phyloP scores from a whole-genome alignment of 2,329 filamentous ascomycete genomes.

The Pseudopyricularia javanii region DNA sequence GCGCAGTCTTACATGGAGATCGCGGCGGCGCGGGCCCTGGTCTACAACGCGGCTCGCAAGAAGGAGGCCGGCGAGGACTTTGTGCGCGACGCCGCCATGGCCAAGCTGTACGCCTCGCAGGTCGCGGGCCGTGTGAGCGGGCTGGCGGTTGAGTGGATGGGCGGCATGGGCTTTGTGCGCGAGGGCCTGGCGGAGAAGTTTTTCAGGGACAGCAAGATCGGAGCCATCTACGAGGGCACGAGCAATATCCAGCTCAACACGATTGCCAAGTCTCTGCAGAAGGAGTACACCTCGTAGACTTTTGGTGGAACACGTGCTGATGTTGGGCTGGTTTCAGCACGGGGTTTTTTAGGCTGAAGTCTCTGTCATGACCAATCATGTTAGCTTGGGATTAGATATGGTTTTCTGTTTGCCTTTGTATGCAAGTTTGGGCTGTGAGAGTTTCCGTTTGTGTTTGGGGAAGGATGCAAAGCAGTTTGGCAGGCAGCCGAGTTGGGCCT shows the following conservation, averaged over 20 bases:
- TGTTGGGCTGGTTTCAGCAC: not conserved
- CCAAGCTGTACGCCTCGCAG: conserved; percentile 89
- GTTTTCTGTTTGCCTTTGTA: too few species aligned
- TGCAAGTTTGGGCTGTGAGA: too few species aligned
- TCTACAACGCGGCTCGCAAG: conserved; percentile 93
- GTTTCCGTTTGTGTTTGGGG: too few species aligned
- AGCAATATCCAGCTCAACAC: conserved; percentile 62
- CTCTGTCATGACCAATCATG: too few species aligned
- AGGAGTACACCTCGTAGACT: conserved; percentile 38
- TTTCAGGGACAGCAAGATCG: conserved; percentile 96
- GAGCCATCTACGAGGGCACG: conserved; percentile 91
- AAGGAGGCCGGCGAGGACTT: conserved; percentile 97
- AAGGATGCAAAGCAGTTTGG: too few species aligned
- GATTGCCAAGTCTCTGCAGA: conserved; percentile 50
- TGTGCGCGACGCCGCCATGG: conserved; percentile 93
- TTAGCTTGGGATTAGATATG: too few species aligned
- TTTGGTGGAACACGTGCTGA: not conserved
- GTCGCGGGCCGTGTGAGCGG: conserved; percentile 80
- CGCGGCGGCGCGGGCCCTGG: conserved; percentile 74
- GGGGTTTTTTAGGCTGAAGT: too few species aligned
- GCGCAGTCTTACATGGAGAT: conserved; percentile 95
- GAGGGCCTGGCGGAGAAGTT: conserved; percentile 97
- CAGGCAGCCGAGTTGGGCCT: too few species aligned
- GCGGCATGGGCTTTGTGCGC: conserved; percentile 95
- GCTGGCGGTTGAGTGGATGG: conserved; percentile 96